These are phyloP conservation scores for Sindora glabra DNA, from an alignment of 306 rosid species.

Conservation along the genomic window DNA sequence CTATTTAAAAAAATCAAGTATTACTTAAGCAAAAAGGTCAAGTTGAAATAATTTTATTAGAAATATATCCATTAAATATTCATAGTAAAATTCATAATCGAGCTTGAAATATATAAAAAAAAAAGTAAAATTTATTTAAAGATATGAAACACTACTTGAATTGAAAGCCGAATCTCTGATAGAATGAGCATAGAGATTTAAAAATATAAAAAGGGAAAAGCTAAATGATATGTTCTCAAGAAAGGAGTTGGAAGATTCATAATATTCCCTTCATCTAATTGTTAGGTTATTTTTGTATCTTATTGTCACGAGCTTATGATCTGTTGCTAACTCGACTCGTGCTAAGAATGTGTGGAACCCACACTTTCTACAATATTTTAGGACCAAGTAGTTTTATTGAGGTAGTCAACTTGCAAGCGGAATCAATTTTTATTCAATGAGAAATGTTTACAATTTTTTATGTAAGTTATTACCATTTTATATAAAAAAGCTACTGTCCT, in stretches of 20 bases:
- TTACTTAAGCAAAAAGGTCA: too few relatives aligned
- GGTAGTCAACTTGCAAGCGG: background rate
- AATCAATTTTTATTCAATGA: background rate
- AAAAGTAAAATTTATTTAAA: too few relatives aligned
- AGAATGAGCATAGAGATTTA: conserved; percentile 26
- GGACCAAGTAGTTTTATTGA: background rate
- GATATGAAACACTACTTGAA: too few relatives aligned
- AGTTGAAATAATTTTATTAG: too few relatives aligned
- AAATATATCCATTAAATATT: too few relatives aligned
- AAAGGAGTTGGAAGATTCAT: conserved; percentile 16
- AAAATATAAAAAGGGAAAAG: background rate
- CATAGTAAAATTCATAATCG: too few relatives aligned
- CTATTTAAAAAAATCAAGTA: too few relatives aligned
- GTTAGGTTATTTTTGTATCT: background rate
- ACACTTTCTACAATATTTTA: background rate
- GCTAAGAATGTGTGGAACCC: conserved; percentile 18
- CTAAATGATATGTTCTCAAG: background rate
- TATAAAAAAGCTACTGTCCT: too few relatives aligned
- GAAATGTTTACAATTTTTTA: conserved; percentile 15
- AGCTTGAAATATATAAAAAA: too few relatives aligned
- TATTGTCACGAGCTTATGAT: background rate
- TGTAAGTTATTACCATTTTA: too few relatives aligned
- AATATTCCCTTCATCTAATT: too few relatives aligned
- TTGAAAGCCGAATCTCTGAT: too few relatives aligned
- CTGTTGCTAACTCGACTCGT: background rate